phyloP scores from a whole-genome alignment of 2,329 filamentous ascomycete species.

The Trichoderma lentiforme region DNA sequence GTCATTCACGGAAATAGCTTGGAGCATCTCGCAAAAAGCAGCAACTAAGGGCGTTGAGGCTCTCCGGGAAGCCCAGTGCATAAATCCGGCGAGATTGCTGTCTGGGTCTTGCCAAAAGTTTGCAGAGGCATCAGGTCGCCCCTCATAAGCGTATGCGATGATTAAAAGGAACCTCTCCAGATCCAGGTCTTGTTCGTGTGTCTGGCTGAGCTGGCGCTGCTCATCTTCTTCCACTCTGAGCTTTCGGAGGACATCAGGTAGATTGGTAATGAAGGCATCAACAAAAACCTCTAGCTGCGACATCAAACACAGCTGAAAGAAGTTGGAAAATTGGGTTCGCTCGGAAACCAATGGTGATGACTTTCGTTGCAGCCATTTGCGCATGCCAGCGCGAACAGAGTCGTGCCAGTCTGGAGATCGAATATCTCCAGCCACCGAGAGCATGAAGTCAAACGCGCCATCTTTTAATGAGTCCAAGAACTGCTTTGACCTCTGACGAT shows the following conservation, averaged over 20 bases:
- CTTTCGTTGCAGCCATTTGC: constrained; percentile 79
- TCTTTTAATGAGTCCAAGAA: constrained; percentile 80
- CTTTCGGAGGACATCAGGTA: constrained; percentile 85
- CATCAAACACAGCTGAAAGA: constrained; percentile 72
- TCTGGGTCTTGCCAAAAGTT: constrained; percentile 92
- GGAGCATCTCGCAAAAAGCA: constrained; percentile 94
- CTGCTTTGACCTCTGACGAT: constrained; percentile 65
- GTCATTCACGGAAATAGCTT: constrained; percentile 78
- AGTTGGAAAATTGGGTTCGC: constrained; percentile 63
- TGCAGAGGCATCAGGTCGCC: constrained; percentile 76
- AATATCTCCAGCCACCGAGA: constrained; percentile 79
- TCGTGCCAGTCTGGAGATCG: constrained; percentile 83
- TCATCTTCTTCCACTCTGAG: constrained; percentile 88
- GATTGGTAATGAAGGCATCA: constrained; percentile 90
- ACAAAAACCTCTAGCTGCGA: constrained; percentile 81
- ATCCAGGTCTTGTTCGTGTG: constrained; percentile 65
- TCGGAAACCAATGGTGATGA: constrained; percentile 67
- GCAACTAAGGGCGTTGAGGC: constrained; percentile 95
- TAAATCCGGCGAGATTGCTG: constrained; percentile 87
- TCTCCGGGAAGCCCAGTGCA: constrained; percentile 94
- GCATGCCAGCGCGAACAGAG: constrained; percentile 76
- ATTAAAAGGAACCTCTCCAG: constrained; percentile 89
- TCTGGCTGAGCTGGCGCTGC: constrained; percentile 66
- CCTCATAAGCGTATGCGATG: constrained; percentile 87
- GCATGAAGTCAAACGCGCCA: constrained; percentile 86